Evolutionary conservation across 805 yeast species (phyloP).

Genomic region (Jamesozyma jinghongensis): DNA sequence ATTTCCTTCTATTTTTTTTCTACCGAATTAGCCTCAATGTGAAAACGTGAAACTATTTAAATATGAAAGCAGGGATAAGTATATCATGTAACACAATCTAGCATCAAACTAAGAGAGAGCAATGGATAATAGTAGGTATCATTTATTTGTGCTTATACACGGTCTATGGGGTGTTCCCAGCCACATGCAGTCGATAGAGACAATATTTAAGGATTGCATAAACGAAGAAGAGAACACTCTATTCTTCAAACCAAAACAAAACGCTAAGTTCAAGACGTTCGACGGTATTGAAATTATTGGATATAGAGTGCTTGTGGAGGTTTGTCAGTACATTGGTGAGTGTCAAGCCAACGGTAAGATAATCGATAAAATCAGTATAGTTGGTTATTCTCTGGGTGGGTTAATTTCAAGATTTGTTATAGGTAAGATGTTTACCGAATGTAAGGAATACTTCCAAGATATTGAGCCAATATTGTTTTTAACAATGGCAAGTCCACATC

Average conservation of each 20-base stretch:
- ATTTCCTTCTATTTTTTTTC: not conserved
- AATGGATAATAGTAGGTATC: constrained; percentile 21
- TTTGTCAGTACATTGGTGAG: constrained; percentile 37
- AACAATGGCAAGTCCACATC: constrained; percentile 73
- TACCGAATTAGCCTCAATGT: too few species aligned
- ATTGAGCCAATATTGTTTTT: constrained; percentile 56
- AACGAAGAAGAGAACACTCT: constrained; percentile 35
- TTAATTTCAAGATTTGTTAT: constrained; percentile 70
- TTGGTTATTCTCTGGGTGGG: constrained; percentile 90
- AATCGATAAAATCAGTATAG: constrained; percentile 49
- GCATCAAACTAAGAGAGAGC: too few species aligned
- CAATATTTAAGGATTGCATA: constrained; percentile 33
- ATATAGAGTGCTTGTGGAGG: constrained; percentile 58
- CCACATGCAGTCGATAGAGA: constrained; percentile 44
- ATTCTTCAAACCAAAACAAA: constrained; percentile 46
- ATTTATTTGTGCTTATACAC: constrained; percentile 64
- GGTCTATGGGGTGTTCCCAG: constrained; percentile 69
- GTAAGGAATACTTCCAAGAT: constrained; percentile 43
- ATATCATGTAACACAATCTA: too few species aligned
- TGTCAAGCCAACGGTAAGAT: constrained; percentile 18
- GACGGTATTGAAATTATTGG: constrained; percentile 78
- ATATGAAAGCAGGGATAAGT: too few species aligned
- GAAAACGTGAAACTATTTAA: too few species aligned
- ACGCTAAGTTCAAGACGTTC: constrained; percentile 65
- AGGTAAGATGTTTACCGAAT: constrained; percentile 51